Evolutionary conservation across 2,329 filamentous ascomycete genomes (phyloP), one percentile per base, ranked within the genome.

Genomic region (Phaeosphaeria sp.): DNA sequence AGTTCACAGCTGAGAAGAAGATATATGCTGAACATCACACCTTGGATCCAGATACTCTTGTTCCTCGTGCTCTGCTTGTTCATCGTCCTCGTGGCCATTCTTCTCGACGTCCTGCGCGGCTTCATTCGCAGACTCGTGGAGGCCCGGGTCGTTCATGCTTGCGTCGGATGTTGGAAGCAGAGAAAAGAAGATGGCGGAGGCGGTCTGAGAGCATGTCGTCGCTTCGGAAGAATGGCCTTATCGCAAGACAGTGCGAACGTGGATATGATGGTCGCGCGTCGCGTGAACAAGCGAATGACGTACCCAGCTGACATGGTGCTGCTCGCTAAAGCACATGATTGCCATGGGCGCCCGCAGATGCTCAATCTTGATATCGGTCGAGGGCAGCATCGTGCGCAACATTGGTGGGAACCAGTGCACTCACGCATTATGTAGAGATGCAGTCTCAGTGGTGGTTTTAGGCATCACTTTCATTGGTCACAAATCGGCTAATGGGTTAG

Each of bases 51-150:
- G 67, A 55, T 77, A 81, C 46, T 81, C 72, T 39, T 75, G 68
- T 50, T 81, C 78, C 46, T 79, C 75, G 23, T 77, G 71, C 52
- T 79, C 68, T 3, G 74, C 72, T 25, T 79, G 65, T 36, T 72
- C 60, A 1, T 76, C 71, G 18, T 68, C 62, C 18, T 72, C 64
- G 49, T 74, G 69, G 10, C 62, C 63, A 49, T 72, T 68, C 25
- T 76, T 70, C 55, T 83, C 80, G 25, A 83, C 72, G 50, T 78
- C 74, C n/a, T 81, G 66, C 7, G 81, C 80, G 15, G 79, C 81
- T 42, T 83, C 72, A 25, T 78, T 65, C 51, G 85, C 79, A 20
- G 82, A 77, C 55, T 80, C 79, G 57, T 84, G 81, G 6, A 86
- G 77, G 13, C 83, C 84, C 2, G 84, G 84, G 64, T 87, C 85